Evolutionary conservation across 202 grass and related monocot species (phyloP), one percentile per base, ranked within the genome.

Genomic region (Zoysia matrella): DNA sequence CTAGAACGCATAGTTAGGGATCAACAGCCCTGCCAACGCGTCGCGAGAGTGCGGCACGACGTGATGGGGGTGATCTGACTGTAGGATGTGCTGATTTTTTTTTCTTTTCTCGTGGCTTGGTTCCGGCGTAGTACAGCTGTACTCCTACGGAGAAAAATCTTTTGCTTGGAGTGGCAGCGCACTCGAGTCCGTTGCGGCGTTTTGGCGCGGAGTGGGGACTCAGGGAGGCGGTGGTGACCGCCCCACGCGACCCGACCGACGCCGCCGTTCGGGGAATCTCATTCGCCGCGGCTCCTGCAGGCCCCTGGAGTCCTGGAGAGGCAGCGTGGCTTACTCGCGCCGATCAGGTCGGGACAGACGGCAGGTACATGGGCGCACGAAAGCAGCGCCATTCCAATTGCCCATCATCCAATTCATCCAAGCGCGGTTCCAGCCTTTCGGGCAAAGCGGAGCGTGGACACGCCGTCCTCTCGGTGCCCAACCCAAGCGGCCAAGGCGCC

Each of bases 181-280:
- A 56, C 36, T n/a, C 39, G 71, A 36, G 69, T 3, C 18, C 6
- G 69, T 3, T 12, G 65, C 65, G 65, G 41, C 43, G 12, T 1
- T 64, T 46, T 46, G 2, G 45, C 45, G 45, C 45, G 3, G 9
- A 2, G 60, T 11, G 16, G 6, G 55, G 55, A n/a, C 55, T 22
- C 22, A 22, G 22, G 22, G 58, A 0, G 22, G 54, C 42, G 52
- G 41, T 41, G 54, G 72, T 7, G 72, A n/a, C 53, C 53, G 16
- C 22, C 22, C 22, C 5, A 12, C 11, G 52, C 52, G 2, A 12
- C 54, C 4, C 77, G 53, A 49, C 78, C 1, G 13, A 16, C 14
- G 67, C 67, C 57, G 54, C 56, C 79, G 71, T 81, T 44, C 52
- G 15, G 55, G 45, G 8, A 36, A 65, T 11, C 39, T 42, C 30